These are phyloP conservation scores for Boletus patriciae DNA, from an alignment of 768 basidiomycete genomes.

Conservation along the genomic window DNA sequence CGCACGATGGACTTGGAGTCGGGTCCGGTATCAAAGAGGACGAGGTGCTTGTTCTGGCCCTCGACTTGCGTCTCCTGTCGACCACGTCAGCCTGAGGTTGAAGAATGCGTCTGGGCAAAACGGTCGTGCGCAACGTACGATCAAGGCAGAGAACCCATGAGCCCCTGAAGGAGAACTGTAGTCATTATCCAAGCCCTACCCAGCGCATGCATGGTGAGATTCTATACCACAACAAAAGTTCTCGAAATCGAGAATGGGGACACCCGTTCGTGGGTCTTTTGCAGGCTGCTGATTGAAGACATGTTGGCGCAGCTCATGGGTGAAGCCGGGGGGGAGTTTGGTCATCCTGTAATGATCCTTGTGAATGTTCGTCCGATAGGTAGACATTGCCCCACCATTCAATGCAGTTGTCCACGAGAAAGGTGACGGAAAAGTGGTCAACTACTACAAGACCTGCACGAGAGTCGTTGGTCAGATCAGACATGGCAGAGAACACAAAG, in stretches of 20 bases:
- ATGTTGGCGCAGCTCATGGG: slow-evolving; percentile 68
- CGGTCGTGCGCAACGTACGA: slow-evolving; percentile 45
- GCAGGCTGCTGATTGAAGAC: slow-evolving; percentile 48
- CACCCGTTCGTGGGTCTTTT: slow-evolving; percentile 46
- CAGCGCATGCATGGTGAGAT: background rate
- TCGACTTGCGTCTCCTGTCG: slow-evolving; percentile 56
- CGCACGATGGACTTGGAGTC: slow-evolving; percentile 74
- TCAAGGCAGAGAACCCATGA: slow-evolving; percentile 80
- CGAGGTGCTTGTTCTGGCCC: slow-evolving; percentile 47
- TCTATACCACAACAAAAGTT: slow-evolving; percentile 64
- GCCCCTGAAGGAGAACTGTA: slow-evolving; percentile 48
- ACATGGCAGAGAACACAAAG: slow-evolving; percentile 4
- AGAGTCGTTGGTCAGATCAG: slow-evolving; percentile 4
- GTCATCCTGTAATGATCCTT: slow-evolving; percentile 57
- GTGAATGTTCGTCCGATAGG: background rate
- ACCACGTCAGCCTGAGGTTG: background rate
- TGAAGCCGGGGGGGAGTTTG: slow-evolving; percentile 74
- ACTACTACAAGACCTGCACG: slow-evolving; percentile 30
- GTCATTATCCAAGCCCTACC: background rate
- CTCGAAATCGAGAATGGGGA: slow-evolving; percentile 70
- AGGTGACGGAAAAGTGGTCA: slow-evolving; percentile 50
- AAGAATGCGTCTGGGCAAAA: background rate
- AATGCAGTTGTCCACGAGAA: slow-evolving; percentile 74
- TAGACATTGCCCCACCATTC: slow-evolving; percentile 61
- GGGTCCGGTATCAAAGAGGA: slow-evolving; percentile 83